Conservation (phyloP, 106 monocot species). For the Acorus calamus region DNA sequence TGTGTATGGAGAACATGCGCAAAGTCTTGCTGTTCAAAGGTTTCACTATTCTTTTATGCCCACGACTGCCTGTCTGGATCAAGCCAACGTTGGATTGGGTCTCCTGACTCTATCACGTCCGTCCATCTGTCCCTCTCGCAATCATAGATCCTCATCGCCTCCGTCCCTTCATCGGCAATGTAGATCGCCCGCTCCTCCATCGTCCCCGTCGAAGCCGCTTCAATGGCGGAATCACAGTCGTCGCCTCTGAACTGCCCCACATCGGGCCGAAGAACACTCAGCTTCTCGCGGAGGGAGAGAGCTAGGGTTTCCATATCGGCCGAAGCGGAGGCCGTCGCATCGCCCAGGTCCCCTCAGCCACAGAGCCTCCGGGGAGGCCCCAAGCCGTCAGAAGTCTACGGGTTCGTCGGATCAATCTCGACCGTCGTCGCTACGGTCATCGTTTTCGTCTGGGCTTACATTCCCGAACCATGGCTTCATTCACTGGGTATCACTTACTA, state of each 20-base stretch:
- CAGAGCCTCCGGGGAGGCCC: slow-evolving; percentile 36
- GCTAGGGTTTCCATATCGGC: slow-evolving; percentile 3
- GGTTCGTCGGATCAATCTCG: slow-evolving; percentile 93
- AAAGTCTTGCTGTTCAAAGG: no score
- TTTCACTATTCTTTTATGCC: no score
- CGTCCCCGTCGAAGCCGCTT: no score
- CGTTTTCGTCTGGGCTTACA: slow-evolving; percentile 88
- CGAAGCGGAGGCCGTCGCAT: slow-evolving; percentile 12
- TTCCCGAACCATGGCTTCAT: slow-evolving; percentile 69
- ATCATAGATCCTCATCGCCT: no score
- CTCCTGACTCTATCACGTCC: no score
- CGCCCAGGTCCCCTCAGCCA: background rate
- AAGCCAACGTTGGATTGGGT: no score
- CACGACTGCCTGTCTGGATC: no score
- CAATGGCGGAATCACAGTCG: slow-evolving; percentile 16
- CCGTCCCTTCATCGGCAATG: no score
- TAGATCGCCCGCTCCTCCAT: no score
- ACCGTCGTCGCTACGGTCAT: slow-evolving; percentile 73
- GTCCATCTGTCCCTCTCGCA: no score
- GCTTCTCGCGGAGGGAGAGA: slow-evolving; percentile 38
- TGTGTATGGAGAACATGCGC: no score
- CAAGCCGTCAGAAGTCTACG: slow-evolving; percentile 94
- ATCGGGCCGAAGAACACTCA: slow-evolving; percentile 36
- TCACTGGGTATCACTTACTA: slow-evolving; percentile 89
- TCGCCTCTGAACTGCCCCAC: slow-evolving; percentile 54